Conservation (phyloP, 2,329 filamentous ascomycete genomes). For the Berkeleyomyces rouxiae region DNA sequence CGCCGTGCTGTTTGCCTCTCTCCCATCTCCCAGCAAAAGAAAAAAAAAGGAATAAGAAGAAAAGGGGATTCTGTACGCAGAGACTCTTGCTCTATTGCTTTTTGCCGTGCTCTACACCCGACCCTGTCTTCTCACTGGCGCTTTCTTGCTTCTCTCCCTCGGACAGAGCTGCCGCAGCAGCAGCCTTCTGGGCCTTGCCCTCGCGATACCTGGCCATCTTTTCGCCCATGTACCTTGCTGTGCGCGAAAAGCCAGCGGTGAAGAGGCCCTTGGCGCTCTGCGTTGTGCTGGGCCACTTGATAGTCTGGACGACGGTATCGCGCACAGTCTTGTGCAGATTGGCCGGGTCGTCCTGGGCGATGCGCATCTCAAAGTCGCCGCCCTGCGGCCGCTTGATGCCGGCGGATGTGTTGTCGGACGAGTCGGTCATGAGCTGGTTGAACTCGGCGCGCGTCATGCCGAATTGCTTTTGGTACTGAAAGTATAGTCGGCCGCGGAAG, state of each 20-base stretch:
- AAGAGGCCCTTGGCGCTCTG: constrained; percentile 74
- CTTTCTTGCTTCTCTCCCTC: not conserved
- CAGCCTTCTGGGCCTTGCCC: constrained; percentile 21
- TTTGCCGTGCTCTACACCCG: not conserved
- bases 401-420: constrained; percentile 49
- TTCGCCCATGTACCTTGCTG: constrained; percentile 62
- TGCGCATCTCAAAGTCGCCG: constrained; percentile 71
- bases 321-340: constrained; percentile 57
- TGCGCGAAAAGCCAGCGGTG: constrained; percentile 56
- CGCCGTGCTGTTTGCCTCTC: no score
- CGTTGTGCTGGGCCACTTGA: constrained; percentile 78
- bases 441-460: constrained; percentile 73
- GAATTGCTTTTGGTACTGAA: constrained; percentile 85
- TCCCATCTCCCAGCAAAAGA: no score
- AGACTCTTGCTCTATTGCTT: no score
- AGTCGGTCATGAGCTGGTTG: constrained; percentile 64
- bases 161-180: not conserved
- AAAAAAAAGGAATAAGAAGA: no score
- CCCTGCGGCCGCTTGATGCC: constrained; percentile 59
- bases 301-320: constrained; percentile 67
- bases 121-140: not conserved
- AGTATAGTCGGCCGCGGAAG: constrained; percentile 83
- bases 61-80: no score
- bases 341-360: constrained; percentile 50
- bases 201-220: constrained; percentile 54